A percentile compares a stretch with the other conserved stretches of the same genome.
Conservation (phyloP, 495 filamentous ascomycete species). For the Sabuloglossum arenarium region DNA sequence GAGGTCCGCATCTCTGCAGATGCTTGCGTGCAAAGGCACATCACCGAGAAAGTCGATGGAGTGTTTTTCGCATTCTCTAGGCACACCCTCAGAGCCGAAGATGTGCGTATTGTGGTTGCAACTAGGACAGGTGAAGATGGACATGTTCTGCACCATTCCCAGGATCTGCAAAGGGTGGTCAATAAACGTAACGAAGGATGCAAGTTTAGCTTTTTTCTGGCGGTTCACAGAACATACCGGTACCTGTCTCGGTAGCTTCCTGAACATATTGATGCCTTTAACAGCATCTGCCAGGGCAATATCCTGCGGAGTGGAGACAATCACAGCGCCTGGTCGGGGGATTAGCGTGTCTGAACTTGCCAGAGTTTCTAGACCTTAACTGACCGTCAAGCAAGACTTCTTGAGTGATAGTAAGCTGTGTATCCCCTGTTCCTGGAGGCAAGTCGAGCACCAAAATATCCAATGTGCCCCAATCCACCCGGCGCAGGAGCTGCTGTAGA, state of each 20-base stretch:
- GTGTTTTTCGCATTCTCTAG: conserved; percentile 36
- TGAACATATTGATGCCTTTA: conserved; percentile 80
- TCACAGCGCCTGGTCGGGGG: conserved; percentile 38
- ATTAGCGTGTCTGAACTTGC: not conserved
- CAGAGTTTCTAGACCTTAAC: not conserved
- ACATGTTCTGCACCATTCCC: conserved; percentile 96
- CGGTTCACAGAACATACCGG: conserved; percentile 25
- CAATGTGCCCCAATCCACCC: conserved; percentile 70
- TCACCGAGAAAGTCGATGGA: conserved; percentile 65
- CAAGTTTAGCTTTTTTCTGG: not conserved
- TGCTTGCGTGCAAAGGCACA: conserved; percentile 68
- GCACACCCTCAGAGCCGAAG: conserved; percentile 39
- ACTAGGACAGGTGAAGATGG: conserved; percentile 58
- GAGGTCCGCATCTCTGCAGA: conserved; percentile 74
- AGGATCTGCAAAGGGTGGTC: conserved; percentile 24
- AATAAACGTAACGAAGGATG: not conserved
- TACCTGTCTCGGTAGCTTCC: conserved; percentile 52
- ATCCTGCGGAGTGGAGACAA: conserved; percentile 86
- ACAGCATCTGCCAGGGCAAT: conserved; percentile 76
- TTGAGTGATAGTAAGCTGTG: conserved; percentile 82
- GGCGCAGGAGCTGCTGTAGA: conserved; percentile 80
- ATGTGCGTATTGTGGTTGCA: conserved; percentile 58
- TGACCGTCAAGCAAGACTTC: conserved; percentile 64
- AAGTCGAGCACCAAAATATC: conserved; percentile 82
- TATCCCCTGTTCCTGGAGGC: conserved; percentile 87